A percentile compares a stretch with the other conserved stretches of the same genome.
Evolutionary conservation across 345 rosid species (phyloP).

Genomic region (Excoecaria agallocha): DNA sequence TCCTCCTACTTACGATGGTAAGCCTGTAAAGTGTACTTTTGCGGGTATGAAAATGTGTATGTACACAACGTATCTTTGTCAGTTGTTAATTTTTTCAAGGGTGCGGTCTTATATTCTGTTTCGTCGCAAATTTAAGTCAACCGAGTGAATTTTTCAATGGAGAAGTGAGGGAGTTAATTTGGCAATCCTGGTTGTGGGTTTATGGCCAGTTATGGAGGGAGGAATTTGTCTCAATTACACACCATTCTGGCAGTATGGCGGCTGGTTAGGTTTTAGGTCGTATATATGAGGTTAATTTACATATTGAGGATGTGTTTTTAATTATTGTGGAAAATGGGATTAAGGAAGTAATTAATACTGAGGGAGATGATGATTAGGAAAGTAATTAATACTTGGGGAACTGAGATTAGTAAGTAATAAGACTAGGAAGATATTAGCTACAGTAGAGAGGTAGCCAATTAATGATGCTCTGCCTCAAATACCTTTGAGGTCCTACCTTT

Average conservation of each 20-base stretch:
- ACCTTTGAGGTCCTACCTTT: neutral
- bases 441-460: neutral
- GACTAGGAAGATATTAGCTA: neutral
- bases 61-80: too few species aligned
- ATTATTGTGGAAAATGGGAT: neutral
- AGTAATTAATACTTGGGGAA: neutral
- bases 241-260: too few species aligned
- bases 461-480: neutral
- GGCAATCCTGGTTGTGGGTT: neutral
- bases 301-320: neutral
- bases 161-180: neutral
- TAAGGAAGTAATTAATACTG: neutral
- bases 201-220: too few species aligned
- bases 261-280: neutral
- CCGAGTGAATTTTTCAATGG: neutral
- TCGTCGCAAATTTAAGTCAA: neutral
- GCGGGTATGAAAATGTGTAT: neutral
- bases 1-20: constrained; percentile 46
- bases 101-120: neutral
- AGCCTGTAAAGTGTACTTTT: neutral
- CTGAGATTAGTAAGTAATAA: neutral
- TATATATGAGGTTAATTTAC: neutral
- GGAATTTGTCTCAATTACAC: too few species aligned
- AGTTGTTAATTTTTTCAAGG: neutral
- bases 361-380: neutral